These are phyloP conservation scores for Neofusicoccum sp. DNA, from an alignment of 2,329 filamentous ascomycete genomes.

Conservation along the genomic window DNA sequence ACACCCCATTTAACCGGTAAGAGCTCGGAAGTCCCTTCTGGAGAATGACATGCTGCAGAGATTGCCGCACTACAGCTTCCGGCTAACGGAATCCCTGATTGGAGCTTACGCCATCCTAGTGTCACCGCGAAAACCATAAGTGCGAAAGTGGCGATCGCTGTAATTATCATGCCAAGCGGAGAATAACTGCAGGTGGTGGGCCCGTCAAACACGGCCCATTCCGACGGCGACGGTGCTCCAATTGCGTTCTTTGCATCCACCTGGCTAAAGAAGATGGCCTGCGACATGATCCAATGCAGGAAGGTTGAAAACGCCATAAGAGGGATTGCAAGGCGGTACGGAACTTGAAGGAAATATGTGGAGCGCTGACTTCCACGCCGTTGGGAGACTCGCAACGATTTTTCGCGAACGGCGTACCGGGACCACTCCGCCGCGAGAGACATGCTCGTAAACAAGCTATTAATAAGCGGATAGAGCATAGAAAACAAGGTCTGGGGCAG, in stretches of 20 bases:
- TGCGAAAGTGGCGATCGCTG: neutral
- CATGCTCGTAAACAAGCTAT: constrained; percentile 48
- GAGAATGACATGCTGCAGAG: no score
- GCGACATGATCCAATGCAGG: constrained; percentile 46
- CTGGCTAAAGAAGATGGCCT: constrained; percentile 42
- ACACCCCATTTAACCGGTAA: no score
- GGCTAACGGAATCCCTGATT: no score
- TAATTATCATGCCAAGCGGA: neutral
- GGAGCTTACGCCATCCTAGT: neutral
- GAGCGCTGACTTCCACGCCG: constrained; percentile 36
- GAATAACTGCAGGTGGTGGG: neutral
- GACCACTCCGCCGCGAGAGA: constrained; percentile 49
- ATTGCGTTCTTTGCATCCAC: constrained; percentile 22
- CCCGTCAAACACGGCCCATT: neutral
- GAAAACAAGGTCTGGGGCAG: constrained; percentile 37
- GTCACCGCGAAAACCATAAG: neutral
- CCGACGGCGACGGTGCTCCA: neutral
- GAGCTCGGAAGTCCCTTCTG: no score
- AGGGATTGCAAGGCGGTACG: constrained; percentile 38
- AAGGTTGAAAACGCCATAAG: constrained; percentile 32
- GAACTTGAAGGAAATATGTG: constrained; percentile 44
- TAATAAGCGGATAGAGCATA: constrained; percentile 47
- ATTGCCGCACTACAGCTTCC: no score
- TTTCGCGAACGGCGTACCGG: constrained; percentile 33
- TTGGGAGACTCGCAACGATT: constrained; percentile 38